Evolutionary conservation across 1,284 basidiomycete species (phyloP).

Genomic region (Vanrija sp.): DNA sequence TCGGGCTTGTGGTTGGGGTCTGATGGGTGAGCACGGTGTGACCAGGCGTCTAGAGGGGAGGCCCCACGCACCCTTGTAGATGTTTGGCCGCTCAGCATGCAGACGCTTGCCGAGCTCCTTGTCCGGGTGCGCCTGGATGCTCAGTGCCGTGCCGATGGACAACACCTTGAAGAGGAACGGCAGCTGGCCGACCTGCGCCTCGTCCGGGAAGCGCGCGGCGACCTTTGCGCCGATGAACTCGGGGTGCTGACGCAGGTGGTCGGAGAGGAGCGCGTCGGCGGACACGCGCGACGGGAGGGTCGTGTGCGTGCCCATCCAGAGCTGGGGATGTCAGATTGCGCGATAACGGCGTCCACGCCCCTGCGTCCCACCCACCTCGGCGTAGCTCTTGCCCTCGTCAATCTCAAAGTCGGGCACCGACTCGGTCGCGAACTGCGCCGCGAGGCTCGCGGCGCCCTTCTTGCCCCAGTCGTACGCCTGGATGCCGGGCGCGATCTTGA

Average conservation of each 20-base stretch:
- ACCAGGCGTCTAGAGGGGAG: no score
- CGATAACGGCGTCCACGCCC: neutral
- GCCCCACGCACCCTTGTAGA: conserved; percentile 74
- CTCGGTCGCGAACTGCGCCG: conserved; percentile 54
- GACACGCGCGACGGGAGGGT: conserved; percentile 72
- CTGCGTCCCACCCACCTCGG: conserved; percentile 55
- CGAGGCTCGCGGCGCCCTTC: conserved; percentile 53
- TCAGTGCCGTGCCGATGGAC: conserved; percentile 88
- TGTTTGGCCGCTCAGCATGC: conserved; percentile 68
- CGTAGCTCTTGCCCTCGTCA: conserved; percentile 59
- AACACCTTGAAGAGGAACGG: conserved; percentile 94
- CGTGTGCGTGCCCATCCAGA: conserved; percentile 99
- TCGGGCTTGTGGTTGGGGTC: conserved; percentile 63
- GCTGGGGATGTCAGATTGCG: conserved; percentile 50
- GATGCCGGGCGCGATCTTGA: conserved; percentile 46
- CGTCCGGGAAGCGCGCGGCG: conserved; percentile 57
- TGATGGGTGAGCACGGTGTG: conserved; percentile 4
- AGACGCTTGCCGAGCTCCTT: conserved; percentile 78
- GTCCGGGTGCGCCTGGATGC: conserved; percentile 96
- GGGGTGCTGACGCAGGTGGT: conserved; percentile 63
- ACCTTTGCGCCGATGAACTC: conserved; percentile 66
- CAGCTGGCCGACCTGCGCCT: conserved; percentile 65
- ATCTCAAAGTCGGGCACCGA: conserved; percentile 54
- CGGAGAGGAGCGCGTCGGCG: conserved; percentile 55
- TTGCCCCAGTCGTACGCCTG: conserved; percentile 57